phyloP scores from a whole-genome alignment of 2,329 filamentous ascomycete species.

The Davidsoniella australis region DNA sequence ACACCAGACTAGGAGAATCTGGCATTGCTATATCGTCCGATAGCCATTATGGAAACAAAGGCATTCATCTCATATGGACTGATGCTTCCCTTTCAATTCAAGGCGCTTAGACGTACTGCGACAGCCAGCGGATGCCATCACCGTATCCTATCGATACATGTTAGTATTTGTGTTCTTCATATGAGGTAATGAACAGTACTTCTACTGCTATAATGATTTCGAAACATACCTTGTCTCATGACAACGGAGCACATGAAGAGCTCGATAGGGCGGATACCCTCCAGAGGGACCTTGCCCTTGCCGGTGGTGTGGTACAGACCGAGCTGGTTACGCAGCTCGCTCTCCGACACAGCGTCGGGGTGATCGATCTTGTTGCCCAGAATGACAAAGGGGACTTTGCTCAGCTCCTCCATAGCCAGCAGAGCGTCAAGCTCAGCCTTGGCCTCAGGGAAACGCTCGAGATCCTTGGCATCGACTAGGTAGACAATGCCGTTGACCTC shows the following conservation, averaged over 20 bases:
- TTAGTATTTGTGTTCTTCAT: constrained; percentile 9
- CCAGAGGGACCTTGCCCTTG: constrained; percentile 83
- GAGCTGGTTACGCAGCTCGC: constrained; percentile 80
- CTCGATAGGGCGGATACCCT: constrained; percentile 88
- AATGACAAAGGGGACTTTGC: constrained; percentile 89
- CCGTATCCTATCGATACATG: constrained; percentile 46
- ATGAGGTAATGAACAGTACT: neutral
- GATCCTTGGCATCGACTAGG: constrained; percentile 93
- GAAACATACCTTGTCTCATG: constrained; percentile 67
- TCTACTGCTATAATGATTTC: neutral
- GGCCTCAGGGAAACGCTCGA: constrained; percentile 82
- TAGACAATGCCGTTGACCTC: constrained; percentile 95
- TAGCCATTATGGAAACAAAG: neutral
- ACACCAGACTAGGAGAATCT: neutral
- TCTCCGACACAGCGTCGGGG: constrained; percentile 85
- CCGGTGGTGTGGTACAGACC: constrained; percentile 93
- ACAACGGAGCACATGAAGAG: constrained; percentile 99
- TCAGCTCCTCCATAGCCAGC: constrained; percentile 88
- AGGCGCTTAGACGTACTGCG: constrained; percentile 68
- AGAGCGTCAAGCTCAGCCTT: constrained; percentile 95
- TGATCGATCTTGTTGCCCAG: constrained; percentile 99
- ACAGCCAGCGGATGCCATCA: constrained; percentile 80
- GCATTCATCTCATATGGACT: neutral
- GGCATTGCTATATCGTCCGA: neutral
- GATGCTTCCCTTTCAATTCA: neutral